Evolutionary conservation across 140 eudicot genomes (phyloP).

Genomic region (Bidens hawaiensis): DNA sequence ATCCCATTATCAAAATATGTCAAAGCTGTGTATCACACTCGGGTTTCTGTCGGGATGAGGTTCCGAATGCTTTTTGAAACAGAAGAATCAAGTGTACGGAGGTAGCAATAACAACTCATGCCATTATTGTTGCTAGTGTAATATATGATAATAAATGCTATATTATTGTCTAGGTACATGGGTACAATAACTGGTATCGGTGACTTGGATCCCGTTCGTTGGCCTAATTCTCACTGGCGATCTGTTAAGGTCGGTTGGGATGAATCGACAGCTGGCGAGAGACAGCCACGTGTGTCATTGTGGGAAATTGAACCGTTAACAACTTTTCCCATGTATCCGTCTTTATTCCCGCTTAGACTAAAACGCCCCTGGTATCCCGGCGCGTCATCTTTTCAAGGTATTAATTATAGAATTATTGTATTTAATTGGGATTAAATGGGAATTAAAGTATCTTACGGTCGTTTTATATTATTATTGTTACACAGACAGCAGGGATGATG

Average conservation of each 20-base stretch:
- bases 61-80: constrained; percentile 98
- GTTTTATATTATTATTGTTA: background rate
- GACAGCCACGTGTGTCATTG: constrained; percentile 91
- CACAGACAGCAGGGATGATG: constrained; percentile 66
- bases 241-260: constrained; percentile 99
- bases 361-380: constrained; percentile 97
- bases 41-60: constrained; percentile 98
- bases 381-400: constrained; percentile 85
- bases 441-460: background rate
- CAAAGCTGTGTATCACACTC: constrained; percentile 94
- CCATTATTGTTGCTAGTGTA: no score
- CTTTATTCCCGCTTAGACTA: constrained; percentile 79
- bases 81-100: constrained; percentile 96
- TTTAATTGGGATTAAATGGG: background rate
- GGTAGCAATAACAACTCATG: no score
- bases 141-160: constrained; percentile 6
- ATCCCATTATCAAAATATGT: constrained; percentile 83
- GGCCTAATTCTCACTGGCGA: constrained; percentile 96
- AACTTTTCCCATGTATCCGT: constrained; percentile 90
- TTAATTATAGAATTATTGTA: background rate
- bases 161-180: constrained; percentile 61
- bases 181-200: constrained; percentile 90
- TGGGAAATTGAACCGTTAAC: constrained; percentile 93
- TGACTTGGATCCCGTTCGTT: constrained; percentile 84
- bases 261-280: constrained; percentile 95